phyloP scores from a whole-genome alignment of 1,284 basidiomycete genomes.

The Tilletia setariae region DNA sequence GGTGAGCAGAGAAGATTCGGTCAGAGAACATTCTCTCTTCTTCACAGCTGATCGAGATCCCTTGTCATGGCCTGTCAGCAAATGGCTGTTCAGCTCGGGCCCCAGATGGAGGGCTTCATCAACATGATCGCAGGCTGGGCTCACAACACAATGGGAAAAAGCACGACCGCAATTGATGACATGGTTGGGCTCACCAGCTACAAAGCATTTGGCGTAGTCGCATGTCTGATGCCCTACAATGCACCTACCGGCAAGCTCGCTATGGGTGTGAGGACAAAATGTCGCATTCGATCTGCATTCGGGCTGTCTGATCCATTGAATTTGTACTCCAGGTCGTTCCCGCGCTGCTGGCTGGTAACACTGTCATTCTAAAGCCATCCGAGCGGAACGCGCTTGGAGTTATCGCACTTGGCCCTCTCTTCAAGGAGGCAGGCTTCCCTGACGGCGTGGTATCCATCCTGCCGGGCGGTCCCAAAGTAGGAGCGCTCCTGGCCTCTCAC shows the following conservation, averaged over 20 bases:
- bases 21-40: no score
- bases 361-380: background rate
- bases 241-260: background rate
- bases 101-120: background rate
- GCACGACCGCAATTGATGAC: background rate
- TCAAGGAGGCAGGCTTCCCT: background rate
- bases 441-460: background rate
- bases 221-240: background rate
- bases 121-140: background rate
- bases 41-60: no score
- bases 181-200: background rate
- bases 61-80: background rate
- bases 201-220: background rate
- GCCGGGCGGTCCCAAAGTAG: constrained; percentile 18
- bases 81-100: background rate
- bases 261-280: background rate
- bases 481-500: constrained; percentile 6
- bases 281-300: no score
- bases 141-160: background rate
- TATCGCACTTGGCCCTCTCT: background rate
- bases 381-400: background rate
- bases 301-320: no score
- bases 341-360: background rate
- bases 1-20: constrained; percentile 5
- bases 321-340: background rate